These are phyloP conservation scores for Neodidymelliopsis sp. DNA, from an alignment of 2,329 filamentous ascomycete species.

Conservation along the genomic window DNA sequence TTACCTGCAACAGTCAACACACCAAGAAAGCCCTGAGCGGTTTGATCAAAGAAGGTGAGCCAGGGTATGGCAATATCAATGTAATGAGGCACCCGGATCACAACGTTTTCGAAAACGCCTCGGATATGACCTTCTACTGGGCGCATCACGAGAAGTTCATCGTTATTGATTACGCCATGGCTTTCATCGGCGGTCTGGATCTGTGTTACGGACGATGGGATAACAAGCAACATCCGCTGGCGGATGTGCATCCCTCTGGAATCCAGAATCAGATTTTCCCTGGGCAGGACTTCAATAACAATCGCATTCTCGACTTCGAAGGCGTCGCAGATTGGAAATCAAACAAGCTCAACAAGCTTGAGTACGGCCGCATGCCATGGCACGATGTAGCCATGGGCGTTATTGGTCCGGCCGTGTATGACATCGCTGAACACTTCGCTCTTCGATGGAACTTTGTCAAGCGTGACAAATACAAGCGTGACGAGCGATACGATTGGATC, in stretches of 20 bases:
- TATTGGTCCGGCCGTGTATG: constrained; percentile 88
- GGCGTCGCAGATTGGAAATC: constrained; percentile 90
- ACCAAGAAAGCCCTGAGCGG: constrained; percentile 86
- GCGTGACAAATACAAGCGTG: constrained; percentile 96
- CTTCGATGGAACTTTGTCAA: constrained; percentile 97
- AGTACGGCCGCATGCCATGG: constrained; percentile 97
- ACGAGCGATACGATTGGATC: constrained; percentile 84
- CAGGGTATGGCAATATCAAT: constrained; percentile 86
- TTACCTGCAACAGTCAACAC: constrained; percentile 92
- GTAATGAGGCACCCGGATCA: constrained; percentile 94
- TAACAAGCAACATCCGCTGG: constrained; percentile 79
- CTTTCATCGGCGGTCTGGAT: constrained; percentile 94
- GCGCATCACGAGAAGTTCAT: constrained; percentile 98
- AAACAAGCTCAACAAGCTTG: constrained; percentile 89
- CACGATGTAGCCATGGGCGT: constrained; percentile 93
- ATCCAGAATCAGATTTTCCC: constrained; percentile 87
- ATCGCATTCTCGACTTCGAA: constrained; percentile 94
- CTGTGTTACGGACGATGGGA: constrained; percentile 98
- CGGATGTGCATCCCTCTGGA: constrained; percentile 86
- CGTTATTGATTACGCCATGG: constrained; percentile 87
- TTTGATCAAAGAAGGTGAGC: constrained; percentile 81
- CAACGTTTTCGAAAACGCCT: constrained; percentile 90
- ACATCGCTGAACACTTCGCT: constrained; percentile 95
- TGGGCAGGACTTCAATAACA: constrained; percentile 98
- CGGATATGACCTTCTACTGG: constrained; percentile 97